phyloP scores from a whole-genome alignment of 2,329 filamentous ascomycete genomes.

The Botrytis paeoniae region DNA sequence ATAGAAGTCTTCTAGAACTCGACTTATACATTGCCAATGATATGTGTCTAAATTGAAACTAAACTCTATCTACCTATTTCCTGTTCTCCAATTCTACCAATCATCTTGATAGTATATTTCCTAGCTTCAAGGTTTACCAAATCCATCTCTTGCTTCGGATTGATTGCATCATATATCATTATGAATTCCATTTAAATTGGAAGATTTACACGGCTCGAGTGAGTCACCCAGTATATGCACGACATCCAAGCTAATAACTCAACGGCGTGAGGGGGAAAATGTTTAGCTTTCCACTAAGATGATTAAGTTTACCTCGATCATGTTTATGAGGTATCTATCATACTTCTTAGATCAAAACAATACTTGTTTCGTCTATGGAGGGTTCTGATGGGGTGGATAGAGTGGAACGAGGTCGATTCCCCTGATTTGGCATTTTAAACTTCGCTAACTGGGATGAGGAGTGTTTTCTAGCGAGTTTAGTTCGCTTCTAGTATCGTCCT shows the following conservation, averaged over 20 bases:
- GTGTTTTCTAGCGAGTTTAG: neutral
- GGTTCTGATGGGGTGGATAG: neutral
- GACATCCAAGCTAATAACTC: neutral
- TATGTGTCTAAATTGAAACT: neutral
- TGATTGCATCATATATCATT: neutral
- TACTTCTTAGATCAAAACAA: fast-evolving
- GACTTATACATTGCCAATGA: fast-evolving
- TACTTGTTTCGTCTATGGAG: fast-evolving
- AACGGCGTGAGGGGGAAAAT: neutral
- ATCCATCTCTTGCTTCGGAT: neutral
- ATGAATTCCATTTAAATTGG: neutral
- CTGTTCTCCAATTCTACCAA: neutral
- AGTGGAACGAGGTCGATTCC: neutral
- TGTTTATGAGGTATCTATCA: neutral
- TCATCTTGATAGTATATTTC: neutral
- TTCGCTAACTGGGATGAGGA: neutral
- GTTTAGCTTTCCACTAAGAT: neutral
- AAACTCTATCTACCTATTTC: neutral
- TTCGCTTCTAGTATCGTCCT: neutral
- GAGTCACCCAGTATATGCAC: too few species aligned
- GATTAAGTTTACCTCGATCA: neutral
- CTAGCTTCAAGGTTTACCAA: neutral
- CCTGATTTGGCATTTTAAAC: neutral
- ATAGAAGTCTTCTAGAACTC: neutral
- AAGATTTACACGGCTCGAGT: neutral